These are phyloP conservation scores for Colletotrichum sp. DNA, from an alignment of 2,329 filamentous ascomycete genomes.

Conservation along the genomic window DNA sequence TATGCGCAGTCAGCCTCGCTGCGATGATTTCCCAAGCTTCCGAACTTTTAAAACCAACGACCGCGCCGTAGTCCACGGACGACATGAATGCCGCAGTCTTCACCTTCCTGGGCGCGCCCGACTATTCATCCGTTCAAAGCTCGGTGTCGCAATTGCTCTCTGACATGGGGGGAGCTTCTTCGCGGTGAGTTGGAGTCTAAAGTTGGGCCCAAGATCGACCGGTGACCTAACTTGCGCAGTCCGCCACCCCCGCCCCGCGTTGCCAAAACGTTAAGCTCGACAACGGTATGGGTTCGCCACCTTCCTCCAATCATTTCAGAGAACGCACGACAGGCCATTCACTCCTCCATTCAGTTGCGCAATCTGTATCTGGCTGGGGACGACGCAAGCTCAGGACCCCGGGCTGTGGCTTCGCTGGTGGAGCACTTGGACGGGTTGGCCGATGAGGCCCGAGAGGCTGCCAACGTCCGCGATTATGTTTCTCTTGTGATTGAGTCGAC, in stretches of 20 bases:
- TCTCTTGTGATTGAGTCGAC: conserved; percentile 13
- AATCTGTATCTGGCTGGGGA: conserved; percentile 10
- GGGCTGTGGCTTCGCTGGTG: background rate
- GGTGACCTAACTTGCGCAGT: background rate
- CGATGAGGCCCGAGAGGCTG: background rate
- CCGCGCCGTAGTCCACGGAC: background rate
- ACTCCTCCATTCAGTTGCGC: background rate
- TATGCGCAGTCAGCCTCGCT: background rate
- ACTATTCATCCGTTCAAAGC: background rate
- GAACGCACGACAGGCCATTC: conserved; percentile 9
- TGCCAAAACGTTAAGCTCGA: conserved; percentile 11
- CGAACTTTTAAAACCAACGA: background rate
- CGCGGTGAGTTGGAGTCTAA: background rate
- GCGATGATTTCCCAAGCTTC: background rate
- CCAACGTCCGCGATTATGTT: conserved; percentile 21
- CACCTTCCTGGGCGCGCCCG: background rate
- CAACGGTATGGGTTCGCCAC: conserved; percentile 16
- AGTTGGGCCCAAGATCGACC: background rate
- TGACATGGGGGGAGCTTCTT: conserved; percentile 8
- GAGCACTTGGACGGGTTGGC: background rate
- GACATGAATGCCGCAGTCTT: background rate
- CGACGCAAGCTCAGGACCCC: background rate
- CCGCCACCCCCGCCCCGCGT: conserved; percentile 9
- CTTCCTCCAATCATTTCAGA: conserved; percentile 21
- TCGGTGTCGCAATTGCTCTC: background rate